These are phyloP conservation scores for Cordyceps farinosa DNA, from an alignment of 2,329 filamentous ascomycete species.

Conservation along the genomic window DNA sequence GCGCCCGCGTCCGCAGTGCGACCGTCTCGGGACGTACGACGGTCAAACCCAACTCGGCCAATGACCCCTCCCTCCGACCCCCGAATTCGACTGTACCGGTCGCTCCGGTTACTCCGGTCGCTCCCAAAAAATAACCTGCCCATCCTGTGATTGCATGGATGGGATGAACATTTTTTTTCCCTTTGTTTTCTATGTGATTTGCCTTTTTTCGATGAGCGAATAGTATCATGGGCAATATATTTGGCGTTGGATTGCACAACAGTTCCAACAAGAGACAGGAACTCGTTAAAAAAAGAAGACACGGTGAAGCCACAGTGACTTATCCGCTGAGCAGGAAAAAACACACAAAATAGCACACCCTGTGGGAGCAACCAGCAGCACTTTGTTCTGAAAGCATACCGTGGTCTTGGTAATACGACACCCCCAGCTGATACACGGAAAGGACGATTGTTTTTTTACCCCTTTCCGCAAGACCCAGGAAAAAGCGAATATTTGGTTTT, in stretches of 20 bases:
- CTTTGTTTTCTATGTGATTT: conserved; percentile 16
- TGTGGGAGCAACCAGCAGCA: neutral
- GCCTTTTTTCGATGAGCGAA: conserved; percentile 9
- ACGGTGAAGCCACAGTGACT: neutral
- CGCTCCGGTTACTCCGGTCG: neutral
- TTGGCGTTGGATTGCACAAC: conserved; percentile 15
- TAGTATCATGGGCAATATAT: conserved; percentile 14
- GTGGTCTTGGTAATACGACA: neutral
- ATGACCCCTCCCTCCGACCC: conserved; percentile 54
- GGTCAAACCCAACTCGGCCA: conserved; percentile 61
- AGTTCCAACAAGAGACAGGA: conserved; percentile 2
- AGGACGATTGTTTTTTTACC: neutral
- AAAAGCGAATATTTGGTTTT: conserved; percentile 18
- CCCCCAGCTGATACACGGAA: neutral
- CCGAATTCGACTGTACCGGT: conserved; percentile 66
- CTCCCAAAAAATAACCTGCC: conserved; percentile 19
- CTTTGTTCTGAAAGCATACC: neutral
- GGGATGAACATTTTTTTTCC: conserved; percentile 4
- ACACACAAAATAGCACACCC: neutral
- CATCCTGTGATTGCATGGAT: conserved; percentile 9
- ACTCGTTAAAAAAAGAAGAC: neutral
- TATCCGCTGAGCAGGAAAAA: neutral
- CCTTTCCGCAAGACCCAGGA: neutral
- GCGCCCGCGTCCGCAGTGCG: conserved; percentile 56
- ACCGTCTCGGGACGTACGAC: conserved; percentile 57